Base-by-base conservation (phyloP, 176 grass and related monocot species). In the Calamus simplicifolius region DNA sequence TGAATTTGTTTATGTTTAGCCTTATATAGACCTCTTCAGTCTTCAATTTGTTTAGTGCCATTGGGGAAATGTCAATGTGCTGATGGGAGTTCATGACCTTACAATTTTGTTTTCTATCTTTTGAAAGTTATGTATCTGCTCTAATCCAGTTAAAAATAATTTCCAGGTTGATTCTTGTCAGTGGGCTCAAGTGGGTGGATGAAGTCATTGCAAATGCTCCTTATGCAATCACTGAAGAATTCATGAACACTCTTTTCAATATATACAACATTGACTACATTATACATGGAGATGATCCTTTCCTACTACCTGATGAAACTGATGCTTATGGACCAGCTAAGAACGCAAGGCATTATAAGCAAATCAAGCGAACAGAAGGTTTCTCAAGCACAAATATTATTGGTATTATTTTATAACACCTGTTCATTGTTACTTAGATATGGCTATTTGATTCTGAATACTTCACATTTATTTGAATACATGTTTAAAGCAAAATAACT, bases 341-440 rank as follows among this genome's bases (percentile, higher is more conserved):
- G 16, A 54, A 54, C 7, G 52, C 52, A 18, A 18, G 52, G 17
- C 52, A 18, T 2, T 54, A 54, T 54, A 54, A 54, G 19, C 52
- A 54, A 54, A 54, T 54, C 52, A 54, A 54, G 19, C 4, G 52
- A 3, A 54, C 52, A 18, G 52, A 54, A 21, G 52, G 52, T 18
- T 18, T 54, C 6, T 54, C 52, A 54, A 54, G 52, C 52, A 54
- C 52, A 0, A 5, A 54, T 19, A 54, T 54, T 54, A 17, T 54
- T 54, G 52, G 52, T 54, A 54, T 54, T 23, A 8, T 54, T n/a
- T 28, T 63, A 51, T 61, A 54, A 53, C 67, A 59, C 15, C 31
- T 29, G 15, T 6, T 35, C 8, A 10, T 5, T 35, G 31, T 35
- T 35, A 7, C 31, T 35, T 8, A 8, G 31, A 35, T 35, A 35